Conservation (phyloP, 2,329 filamentous ascomycete species). For the Dactylonectria estremocensis region DNA sequence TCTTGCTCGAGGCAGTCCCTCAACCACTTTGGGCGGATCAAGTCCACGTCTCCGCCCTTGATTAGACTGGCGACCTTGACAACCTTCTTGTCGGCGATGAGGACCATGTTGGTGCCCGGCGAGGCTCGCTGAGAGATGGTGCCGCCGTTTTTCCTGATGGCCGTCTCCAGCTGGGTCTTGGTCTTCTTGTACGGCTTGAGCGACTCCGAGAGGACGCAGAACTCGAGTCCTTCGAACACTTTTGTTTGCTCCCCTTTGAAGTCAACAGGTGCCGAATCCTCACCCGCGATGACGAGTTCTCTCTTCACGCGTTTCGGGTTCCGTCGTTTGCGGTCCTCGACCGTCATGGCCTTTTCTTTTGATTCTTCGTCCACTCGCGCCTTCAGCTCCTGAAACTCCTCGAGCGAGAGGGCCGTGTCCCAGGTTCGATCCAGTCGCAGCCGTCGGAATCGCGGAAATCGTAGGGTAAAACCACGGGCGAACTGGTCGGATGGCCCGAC, state of each 20-base stretch:
- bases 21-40: constrained; percentile 87
- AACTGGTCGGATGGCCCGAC: constrained; percentile 84
- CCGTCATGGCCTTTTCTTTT: constrained; percentile 82
- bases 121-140: constrained; percentile 81
- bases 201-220: constrained; percentile 88
- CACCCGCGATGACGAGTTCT: constrained; percentile 80
- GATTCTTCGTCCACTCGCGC: constrained; percentile 78
- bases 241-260: constrained; percentile 73
- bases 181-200: constrained; percentile 78
- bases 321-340: constrained; percentile 76
- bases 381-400: constrained; percentile 83
- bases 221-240: constrained; percentile 82
- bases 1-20: constrained; percentile 81
- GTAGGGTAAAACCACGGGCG: constrained; percentile 81
- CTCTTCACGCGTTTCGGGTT: constrained; percentile 75
- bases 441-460: constrained; percentile 91
- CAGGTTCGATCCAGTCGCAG: constrained; percentile 88
- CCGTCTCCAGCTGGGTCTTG: constrained; percentile 83
- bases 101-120: constrained; percentile 73
- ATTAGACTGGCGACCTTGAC: constrained; percentile 89
- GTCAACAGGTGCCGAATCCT: constrained; percentile 60
- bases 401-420: constrained; percentile 82
- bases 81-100: constrained; percentile 84
- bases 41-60: constrained; percentile 78
- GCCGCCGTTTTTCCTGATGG: constrained; percentile 89